Evolutionary conservation across 768 basidiomycete species (phyloP).

Genomic region (Phaeolepiota aurea): DNA sequence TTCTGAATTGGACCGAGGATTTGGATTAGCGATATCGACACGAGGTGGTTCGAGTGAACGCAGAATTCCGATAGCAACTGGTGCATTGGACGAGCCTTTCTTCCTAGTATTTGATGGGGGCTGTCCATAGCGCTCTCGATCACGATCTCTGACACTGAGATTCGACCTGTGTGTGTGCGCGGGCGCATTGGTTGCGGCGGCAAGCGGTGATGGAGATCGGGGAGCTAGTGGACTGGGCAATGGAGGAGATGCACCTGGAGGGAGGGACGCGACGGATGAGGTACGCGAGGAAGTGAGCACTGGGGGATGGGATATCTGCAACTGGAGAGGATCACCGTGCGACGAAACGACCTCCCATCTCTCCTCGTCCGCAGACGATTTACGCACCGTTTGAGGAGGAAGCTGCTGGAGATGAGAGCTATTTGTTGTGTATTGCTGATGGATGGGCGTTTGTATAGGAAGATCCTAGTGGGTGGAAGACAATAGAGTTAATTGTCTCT

Average conservation of each 20-base stretch:
- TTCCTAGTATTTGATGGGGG: slow-evolving; percentile 8
- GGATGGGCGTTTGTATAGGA: slow-evolving; percentile 23
- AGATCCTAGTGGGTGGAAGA: slow-evolving; percentile 12
- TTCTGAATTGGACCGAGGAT: slow-evolving; percentile 19
- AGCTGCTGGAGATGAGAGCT: slow-evolving; percentile 13
- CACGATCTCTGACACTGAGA: slow-evolving; percentile 12
- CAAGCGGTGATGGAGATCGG: slow-evolving; percentile 40
- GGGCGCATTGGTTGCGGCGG: slow-evolving; percentile 10
- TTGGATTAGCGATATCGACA: slow-evolving; percentile 15
- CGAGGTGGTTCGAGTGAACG: slow-evolving; percentile 51
- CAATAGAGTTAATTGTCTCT: slow-evolving; percentile 9
- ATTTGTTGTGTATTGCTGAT: slow-evolving; percentile 26
- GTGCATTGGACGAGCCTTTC: slow-evolving; percentile 13
- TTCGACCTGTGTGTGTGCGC: slow-evolving; percentile 4
- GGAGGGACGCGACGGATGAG: slow-evolving; percentile 42
- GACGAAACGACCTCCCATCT: slow-evolving; percentile 35
- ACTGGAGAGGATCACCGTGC: slow-evolving; percentile 16
- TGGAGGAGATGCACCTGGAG: slow-evolving; percentile 34
- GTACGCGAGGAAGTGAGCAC: slow-evolving; percentile 33
- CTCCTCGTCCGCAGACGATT: slow-evolving; percentile 28
- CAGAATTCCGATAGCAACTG: slow-evolving; percentile 43
- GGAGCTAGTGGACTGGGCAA: slow-evolving; percentile 24
- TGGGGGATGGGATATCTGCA: slow-evolving; percentile 16
- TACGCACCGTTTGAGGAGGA: slow-evolving; percentile 8
- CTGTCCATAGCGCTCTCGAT: slow-evolving; percentile 6